Conservation (phyloP, 345 rosid species). For the Salix dunnii region DNA sequence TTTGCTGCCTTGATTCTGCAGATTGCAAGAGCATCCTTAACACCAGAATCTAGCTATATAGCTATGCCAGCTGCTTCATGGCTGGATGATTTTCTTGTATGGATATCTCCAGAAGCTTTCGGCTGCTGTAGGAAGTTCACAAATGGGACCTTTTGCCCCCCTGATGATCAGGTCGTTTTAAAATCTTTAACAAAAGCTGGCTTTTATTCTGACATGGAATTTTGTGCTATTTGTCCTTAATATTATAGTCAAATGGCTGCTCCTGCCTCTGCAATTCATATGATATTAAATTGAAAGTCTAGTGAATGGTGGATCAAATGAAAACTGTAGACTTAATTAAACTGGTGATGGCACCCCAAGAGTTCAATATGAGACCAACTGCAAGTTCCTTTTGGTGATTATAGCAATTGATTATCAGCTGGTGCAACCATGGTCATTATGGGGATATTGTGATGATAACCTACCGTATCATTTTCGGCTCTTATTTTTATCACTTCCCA, state of each 20-base stretch:
- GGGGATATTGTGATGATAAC: background rate
- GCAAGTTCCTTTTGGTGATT: background rate
- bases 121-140: constrained; percentile 95
- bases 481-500: background rate
- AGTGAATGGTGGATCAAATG: background rate
- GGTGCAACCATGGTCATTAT: background rate
- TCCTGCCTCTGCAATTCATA: background rate
- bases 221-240: background rate
- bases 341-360: background rate
- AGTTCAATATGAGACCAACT: background rate
- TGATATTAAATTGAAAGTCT: background rate
- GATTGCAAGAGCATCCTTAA: constrained; percentile 83
- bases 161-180: constrained; percentile 78
- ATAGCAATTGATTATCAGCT: background rate
- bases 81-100: constrained; percentile 97
- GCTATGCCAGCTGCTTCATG: constrained; percentile 99
- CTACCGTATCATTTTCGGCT: background rate
- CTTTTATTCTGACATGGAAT: background rate
- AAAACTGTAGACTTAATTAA: background rate
- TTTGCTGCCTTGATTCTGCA: constrained; percentile 26
- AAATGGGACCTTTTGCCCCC: constrained; percentile 91
- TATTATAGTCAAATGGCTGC: background rate
- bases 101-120: constrained; percentile 98
- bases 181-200: constrained; percentile 13
- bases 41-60: constrained; percentile 78